Conservation (phyloP, 768 basidiomycete genomes). For the Agaricus bisporus region DNA sequence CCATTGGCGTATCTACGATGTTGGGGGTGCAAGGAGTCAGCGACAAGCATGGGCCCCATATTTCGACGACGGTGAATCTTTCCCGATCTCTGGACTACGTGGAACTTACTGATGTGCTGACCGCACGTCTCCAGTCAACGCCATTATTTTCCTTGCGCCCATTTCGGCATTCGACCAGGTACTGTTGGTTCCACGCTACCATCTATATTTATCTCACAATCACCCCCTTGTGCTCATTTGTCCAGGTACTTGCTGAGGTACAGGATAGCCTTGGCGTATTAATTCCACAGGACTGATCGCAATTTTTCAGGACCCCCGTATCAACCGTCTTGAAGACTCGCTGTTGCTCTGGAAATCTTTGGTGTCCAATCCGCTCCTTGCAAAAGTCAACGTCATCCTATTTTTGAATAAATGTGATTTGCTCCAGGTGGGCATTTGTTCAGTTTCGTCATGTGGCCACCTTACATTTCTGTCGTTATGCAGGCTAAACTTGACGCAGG, state of each 20-base stretch:
- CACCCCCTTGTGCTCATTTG: slow-evolving; percentile 6
- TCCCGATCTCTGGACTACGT: neutral
- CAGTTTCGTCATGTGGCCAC: neutral
- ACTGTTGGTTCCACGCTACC: neutral
- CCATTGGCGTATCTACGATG: slow-evolving; percentile 83
- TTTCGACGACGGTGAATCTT: slow-evolving; percentile 69
- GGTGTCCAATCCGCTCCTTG: slow-evolving; percentile 66
- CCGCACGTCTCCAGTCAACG: slow-evolving; percentile 50
- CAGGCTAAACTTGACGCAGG: slow-evolving; percentile 75
- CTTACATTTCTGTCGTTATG: slow-evolving; percentile 4
- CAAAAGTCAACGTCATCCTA: slow-evolving; percentile 70
- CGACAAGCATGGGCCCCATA: slow-evolving; percentile 87
- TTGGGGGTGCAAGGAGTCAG: slow-evolving; percentile 76
- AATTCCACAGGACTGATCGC: slow-evolving; percentile 7
- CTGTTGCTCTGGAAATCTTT: slow-evolving; percentile 69
- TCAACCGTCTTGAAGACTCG: slow-evolving; percentile 79
- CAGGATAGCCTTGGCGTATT: slow-evolving; percentile 12
- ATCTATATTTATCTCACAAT: neutral
- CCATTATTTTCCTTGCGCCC: slow-evolving; percentile 84
- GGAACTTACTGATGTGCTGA: neutral
- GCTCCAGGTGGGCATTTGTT: slow-evolving; percentile 42
- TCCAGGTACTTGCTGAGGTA: slow-evolving; percentile 64
- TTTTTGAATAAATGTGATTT: slow-evolving; percentile 83
- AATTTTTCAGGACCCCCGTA: slow-evolving; percentile 50
- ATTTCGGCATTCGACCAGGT: slow-evolving; percentile 84